Conservation (phyloP, 1,284 basidiomycete genomes). For the Cryptococcus sp. region DNA sequence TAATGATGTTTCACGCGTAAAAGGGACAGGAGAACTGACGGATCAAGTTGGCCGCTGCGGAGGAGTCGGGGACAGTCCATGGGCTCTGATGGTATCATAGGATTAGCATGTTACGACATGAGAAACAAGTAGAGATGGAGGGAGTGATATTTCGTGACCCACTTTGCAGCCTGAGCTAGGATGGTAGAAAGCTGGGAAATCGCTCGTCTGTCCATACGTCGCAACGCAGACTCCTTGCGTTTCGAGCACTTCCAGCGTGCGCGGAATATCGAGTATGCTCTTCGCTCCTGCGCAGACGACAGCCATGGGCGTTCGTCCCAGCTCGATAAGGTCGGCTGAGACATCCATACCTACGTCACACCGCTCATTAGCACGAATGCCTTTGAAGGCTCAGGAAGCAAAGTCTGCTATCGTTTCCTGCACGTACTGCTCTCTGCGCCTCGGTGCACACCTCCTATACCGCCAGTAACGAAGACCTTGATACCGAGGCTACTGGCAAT, state of each 20-base stretch:
- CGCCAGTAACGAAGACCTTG: slow-evolving; percentile 62
- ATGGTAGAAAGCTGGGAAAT: slow-evolving; percentile 95
- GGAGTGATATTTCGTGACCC: slow-evolving; percentile 11
- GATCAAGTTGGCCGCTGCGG: slow-evolving; percentile 68
- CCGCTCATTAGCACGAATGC: slow-evolving; percentile 1
- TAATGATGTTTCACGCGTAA: background rate
- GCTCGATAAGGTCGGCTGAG: slow-evolving; percentile 84
- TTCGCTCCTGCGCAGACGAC: slow-evolving; percentile 94
- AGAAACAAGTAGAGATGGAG: no score
- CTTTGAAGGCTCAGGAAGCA: background rate
- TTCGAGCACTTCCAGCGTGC: slow-evolving; percentile 96
- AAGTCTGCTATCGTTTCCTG: background rate
- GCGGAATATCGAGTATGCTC: slow-evolving; percentile 90
- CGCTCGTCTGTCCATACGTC: slow-evolving; percentile 70
- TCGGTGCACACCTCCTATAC: slow-evolving; percentile 76
- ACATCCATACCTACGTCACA: slow-evolving; percentile 77
- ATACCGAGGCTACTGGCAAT: slow-evolving; percentile 81
- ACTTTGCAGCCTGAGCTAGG: slow-evolving; percentile 81
- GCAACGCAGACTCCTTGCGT: slow-evolving; percentile 92
- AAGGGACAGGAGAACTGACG: slow-evolving; percentile 56
- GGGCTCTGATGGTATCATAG: slow-evolving; percentile 60
- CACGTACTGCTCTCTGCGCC: slow-evolving; percentile 79
- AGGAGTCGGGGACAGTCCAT: slow-evolving; percentile 65
- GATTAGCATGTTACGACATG: background rate
- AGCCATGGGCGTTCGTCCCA: slow-evolving; percentile 75